These are phyloP conservation scores for Scedosporium boydii DNA, from an alignment of 2,329 filamentous ascomycete species.

Conservation along the genomic window DNA sequence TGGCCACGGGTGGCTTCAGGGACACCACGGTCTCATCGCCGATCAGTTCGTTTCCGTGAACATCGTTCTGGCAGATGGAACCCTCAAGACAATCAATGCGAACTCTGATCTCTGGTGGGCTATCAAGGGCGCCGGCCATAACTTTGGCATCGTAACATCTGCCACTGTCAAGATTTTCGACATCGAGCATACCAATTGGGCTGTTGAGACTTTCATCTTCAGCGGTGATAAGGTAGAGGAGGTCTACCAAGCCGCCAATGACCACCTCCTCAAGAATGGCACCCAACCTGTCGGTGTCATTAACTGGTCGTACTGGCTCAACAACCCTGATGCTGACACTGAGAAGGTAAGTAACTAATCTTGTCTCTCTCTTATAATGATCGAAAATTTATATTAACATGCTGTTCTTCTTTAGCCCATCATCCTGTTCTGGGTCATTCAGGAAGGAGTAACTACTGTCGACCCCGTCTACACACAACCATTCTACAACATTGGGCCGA, in stretches of 20 bases:
- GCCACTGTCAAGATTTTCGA: conserved; percentile 37
- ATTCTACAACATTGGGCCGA: conserved; percentile 30
- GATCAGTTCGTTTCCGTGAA: conserved; percentile 44
- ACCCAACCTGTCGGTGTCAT: conserved; percentile 33
- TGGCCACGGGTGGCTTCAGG: conserved; percentile 45
- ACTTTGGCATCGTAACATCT: conserved; percentile 49
- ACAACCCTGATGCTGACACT: conserved; percentile 29
- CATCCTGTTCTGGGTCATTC: conserved; percentile 30
- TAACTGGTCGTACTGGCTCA: conserved; percentile 41
- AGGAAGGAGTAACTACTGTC: conserved; percentile 31
- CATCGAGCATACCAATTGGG: conserved; percentile 27
- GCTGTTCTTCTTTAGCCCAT: conserved; percentile 20
- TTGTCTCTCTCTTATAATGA: not conserved
- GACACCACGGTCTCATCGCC: conserved; percentile 39
- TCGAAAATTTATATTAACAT: not conserved
- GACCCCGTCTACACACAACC: conserved; percentile 29
- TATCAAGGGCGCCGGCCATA: conserved; percentile 46
- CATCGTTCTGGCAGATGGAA: conserved; percentile 41
- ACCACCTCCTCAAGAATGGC: conserved; percentile 30
- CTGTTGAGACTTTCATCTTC: conserved; percentile 33
- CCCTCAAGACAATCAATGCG: conserved; percentile 24
- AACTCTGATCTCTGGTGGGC: conserved; percentile 48
- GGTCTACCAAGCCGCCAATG: conserved; percentile 35
- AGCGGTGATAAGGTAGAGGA: conserved; percentile 37
- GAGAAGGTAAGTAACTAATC: conserved; percentile 20